Evolutionary conservation across 805 yeast genomes (phyloP), one percentile per base, ranked within the genome.

Genomic region (Starmerella scarabaei): DNA sequence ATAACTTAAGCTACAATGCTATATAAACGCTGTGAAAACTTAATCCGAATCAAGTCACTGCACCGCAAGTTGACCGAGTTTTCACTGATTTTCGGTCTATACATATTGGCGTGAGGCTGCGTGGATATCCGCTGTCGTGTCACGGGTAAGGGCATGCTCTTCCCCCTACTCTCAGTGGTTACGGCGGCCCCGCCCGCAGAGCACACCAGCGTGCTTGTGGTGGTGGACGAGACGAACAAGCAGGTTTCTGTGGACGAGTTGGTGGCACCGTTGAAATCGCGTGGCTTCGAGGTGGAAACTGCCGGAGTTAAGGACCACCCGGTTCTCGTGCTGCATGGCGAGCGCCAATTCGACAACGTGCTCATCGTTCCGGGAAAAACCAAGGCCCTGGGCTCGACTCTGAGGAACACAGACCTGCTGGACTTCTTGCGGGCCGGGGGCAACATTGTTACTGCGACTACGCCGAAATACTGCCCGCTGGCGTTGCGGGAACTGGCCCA

Each of bases 361-460:
- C 54, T 81, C 21, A 42, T 80, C 16, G 65, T 77, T 35, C 85
- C 88, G 14, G 61, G 72, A 45, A 62, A 47, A 30, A 51, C 69
- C 32, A 74, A 69, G 41, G 51, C 60, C 14, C 52, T 61, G 14
- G 66, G 67, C 7, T 53, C 58, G 15, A 44, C 51, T 30, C 56
- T 79, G 23, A 57, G 67, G 14, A 65, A 71, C 11, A 57, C 62
- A n/a, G 58, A 62, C 7, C 59, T 91, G 44, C 56, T 83, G 32
- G 65, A 73, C 30, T 83, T 76, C 53, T 65, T 76, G 48, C 59
- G 70, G 48, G 67, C 64, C 12, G 83, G 88, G 35, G 95, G 95
- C 45, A 80, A 85, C 56, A 57, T 91, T 7, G 53, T 91, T 15
- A 71, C 77, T 12, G 64, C 83, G 12, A 69, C 79, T 0, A 61